Base-by-base conservation (phyloP, 345 rosid species). In the Populus davidiana region DNA sequence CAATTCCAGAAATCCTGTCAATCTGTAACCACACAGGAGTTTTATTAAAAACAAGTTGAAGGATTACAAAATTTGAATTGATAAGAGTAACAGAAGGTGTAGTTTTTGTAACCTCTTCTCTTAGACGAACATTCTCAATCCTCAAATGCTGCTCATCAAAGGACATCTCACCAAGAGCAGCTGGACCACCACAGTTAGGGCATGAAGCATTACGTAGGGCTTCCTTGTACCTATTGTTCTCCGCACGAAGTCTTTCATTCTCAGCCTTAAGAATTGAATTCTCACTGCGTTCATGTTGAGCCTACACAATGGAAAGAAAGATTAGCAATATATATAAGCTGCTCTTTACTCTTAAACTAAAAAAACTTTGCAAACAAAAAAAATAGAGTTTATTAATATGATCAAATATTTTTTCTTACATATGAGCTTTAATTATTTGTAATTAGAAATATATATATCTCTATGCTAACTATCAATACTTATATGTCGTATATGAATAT, bases 131-230 rank as follows among this genome's bases (percentile, higher is more conserved):
- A 68, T 93, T 95, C 78, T 95, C 99, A 2, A 95, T 92, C 83
- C 99, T 91, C 85, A 92, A 59, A 75, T 95, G 98, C 43, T 95
- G 99, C 79, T 95, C 99, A n/a, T 95, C 99, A 68, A 93, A 95
- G 6, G 99, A 93, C 97, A 95, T 91, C 77, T 95, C 99, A 8
- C 99, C 99, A 4, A 90, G 86, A 59, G 96, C 89, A 0, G 96
- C 93, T 0, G 93, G 94, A 21, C 97, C 92, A 0, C 99, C 99
- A 68, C 99, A 95, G 81, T 83, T 95, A 36, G 92, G 94, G 81
- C 99, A 95, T n/a, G 97, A 81, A 27, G 94, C 88, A 52, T 83
- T 93, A 69, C 75, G 81, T 36, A 93, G 84, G 70, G 99, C 97
- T 79, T 91, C 98, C 82, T 87, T 89, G 85, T 92, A 93, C 84